Percentiles rank a stretch among this genome's conserved stretches.
Conservation (phyloP, 2,329 filamentous ascomycete genomes). For the Dothiorella sarmentorum region DNA sequence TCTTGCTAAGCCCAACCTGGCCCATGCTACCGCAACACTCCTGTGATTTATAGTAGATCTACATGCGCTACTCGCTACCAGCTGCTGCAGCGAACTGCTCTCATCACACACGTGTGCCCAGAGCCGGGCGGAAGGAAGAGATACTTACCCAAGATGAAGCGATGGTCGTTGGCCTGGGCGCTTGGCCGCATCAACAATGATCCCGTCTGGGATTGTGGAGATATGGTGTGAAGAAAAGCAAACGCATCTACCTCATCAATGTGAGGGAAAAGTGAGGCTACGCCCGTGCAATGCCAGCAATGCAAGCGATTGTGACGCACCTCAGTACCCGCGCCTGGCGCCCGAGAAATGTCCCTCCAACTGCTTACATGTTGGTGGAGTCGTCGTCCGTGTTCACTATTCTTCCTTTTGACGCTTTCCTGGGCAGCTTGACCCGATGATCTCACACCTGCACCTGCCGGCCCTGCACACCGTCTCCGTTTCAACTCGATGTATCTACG, state of each 20-base stretch:
- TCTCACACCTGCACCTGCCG: not conserved
- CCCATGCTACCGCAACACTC: too few species aligned
- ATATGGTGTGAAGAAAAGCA: too few species aligned
- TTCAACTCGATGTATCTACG: constrained; percentile 15
- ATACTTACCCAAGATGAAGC: too few species aligned
- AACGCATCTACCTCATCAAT: not conserved
- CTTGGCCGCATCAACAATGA: too few species aligned
- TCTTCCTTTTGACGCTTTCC: too few species aligned
- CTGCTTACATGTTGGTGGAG: too few species aligned
- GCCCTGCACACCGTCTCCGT: not conserved
- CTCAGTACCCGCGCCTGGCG: constrained; percentile 7
- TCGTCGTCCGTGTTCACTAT: too few species aligned
- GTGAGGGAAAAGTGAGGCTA: not conserved
- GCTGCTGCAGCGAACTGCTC: not conserved
- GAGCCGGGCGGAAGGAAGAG: too few species aligned
- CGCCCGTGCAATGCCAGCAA: constrained; percentile 9
- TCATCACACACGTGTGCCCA: not conserved
- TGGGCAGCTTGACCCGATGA: not conserved
- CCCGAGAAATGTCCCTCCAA: not conserved
- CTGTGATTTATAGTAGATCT: constrained; percentile 14
- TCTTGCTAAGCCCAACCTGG: too few species aligned
- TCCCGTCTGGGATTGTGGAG: too few species aligned
- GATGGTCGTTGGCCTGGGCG: too few species aligned
- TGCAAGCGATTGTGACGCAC: not conserved
- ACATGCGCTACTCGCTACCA: not conserved